phyloP scores from a whole-genome alignment of 768 basidiomycete species.

The Tricholoma matsutake region DNA sequence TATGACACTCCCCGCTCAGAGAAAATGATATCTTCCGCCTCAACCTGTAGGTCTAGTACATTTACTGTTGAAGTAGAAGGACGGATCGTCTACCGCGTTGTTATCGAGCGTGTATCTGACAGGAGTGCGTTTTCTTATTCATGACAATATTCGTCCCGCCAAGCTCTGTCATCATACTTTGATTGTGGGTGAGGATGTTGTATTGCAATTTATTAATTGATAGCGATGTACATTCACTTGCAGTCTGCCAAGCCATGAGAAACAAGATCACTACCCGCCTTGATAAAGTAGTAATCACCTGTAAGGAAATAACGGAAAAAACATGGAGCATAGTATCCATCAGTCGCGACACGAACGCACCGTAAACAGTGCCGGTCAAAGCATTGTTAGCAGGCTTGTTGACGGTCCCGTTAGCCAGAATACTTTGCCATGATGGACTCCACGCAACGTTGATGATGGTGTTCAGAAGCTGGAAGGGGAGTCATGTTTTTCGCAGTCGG shows the following conservation, averaged over 20 bases:
- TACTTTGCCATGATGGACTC: conserved; percentile 17
- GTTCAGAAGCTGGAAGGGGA: conserved; percentile 10
- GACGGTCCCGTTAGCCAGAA: conserved; percentile 18
- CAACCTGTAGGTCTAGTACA: conserved; percentile 54
- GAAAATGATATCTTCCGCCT: conserved; percentile 92
- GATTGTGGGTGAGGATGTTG: neutral
- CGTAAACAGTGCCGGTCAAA: conserved; percentile 24
- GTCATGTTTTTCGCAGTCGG: neutral
- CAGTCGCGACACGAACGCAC: conserved; percentile 21
- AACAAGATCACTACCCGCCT: conserved; percentile 51
- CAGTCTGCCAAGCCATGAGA: conserved; percentile 42
- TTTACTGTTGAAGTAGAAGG: neutral
- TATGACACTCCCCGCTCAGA: conserved; percentile 31
- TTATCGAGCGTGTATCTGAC: neutral
- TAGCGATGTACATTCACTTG: neutral
- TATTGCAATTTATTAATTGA: neutral
- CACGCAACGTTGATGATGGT: conserved; percentile 15
- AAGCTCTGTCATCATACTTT: neutral
- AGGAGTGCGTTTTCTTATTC: neutral
- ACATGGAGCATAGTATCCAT: neutral
- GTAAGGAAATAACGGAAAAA: neutral
- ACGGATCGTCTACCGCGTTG: neutral
- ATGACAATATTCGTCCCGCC: neutral
- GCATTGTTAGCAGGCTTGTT: conserved; percentile 16
- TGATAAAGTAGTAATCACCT: conserved; percentile 67